Conservation (phyloP, 768 basidiomycete species). For the Omphalotus guepiniiformis region DNA sequence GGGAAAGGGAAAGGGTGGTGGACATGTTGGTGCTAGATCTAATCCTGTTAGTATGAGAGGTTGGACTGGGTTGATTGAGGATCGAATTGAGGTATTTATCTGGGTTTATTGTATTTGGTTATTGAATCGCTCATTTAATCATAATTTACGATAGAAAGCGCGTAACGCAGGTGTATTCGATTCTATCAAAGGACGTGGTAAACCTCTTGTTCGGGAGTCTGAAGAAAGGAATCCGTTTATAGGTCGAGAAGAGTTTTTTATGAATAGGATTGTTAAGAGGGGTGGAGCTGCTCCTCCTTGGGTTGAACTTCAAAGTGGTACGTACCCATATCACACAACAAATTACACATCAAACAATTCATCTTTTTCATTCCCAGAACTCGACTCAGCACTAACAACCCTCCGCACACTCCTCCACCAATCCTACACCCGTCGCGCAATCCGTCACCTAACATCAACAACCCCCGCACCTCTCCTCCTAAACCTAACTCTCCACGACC, state of each 20-base stretch:
- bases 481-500: constrained; percentile 29
- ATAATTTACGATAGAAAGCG: constrained; percentile 44
- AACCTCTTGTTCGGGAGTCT: constrained; percentile 31
- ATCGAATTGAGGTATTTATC: constrained; percentile 65
- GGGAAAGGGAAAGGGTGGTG: constrained; percentile 26
- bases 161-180: constrained; percentile 65
- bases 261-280: constrained; percentile 81
- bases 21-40: constrained; percentile 22
- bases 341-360: not conserved
- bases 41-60: constrained; percentile 69
- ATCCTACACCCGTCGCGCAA: constrained; percentile 72
- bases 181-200: constrained; percentile 61
- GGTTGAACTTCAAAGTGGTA: constrained; percentile 77
- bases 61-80: constrained; percentile 73
- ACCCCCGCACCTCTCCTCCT: constrained; percentile 32
- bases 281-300: constrained; percentile 84
- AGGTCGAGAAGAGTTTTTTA: constrained; percentile 71
- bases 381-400: constrained; percentile 54
- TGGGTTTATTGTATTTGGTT: not conserved
- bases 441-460: constrained; percentile 53
- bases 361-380: constrained; percentile 43
- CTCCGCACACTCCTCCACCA: constrained; percentile 64
- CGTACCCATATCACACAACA: constrained; percentile 14
- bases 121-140: not conserved
- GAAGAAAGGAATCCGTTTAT: constrained; percentile 56